Conservation (phyloP, 352 stramenopile species). For the Peronospora belbahrii region DNA sequence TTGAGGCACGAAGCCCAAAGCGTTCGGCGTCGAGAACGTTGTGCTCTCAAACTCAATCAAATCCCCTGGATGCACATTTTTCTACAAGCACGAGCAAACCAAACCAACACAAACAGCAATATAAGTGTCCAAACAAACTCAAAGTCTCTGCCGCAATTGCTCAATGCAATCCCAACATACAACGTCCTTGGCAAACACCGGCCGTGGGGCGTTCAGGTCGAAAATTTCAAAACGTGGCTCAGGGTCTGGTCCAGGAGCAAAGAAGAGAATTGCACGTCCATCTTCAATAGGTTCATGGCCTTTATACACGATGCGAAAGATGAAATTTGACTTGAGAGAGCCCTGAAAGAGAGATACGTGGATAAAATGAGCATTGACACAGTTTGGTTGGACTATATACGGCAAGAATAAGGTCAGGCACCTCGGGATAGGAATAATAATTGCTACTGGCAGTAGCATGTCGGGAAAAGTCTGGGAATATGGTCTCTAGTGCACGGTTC, state of each 20-base stretch:
- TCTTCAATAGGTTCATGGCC: constrained; percentile 29
- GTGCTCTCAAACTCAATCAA: constrained; percentile 61
- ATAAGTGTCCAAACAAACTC: background rate
- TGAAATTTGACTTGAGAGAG: constrained; percentile 35
- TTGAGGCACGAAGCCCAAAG: constrained; percentile 53
- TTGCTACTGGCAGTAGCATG: constrained; percentile 22
- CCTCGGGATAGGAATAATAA: constrained; percentile 65
- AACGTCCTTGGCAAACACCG: constrained; percentile 63
- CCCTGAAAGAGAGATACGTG: constrained; percentile 19
- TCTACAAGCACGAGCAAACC: constrained; percentile 20
- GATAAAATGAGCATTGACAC: constrained; percentile 1
- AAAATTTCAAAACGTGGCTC: constrained; percentile 56
- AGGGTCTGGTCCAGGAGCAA: constrained; percentile 27
- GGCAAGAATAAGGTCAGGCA: constrained; percentile 4
- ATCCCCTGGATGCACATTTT: constrained; percentile 39
- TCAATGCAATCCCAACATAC: constrained; percentile 14
- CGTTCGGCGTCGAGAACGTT: constrained; percentile 46
- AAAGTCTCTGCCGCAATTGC: background rate
- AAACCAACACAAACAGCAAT: constrained; percentile 1
- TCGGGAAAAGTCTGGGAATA: constrained; percentile 52
- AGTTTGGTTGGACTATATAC: background rate
- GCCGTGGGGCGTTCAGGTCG: constrained; percentile 44
- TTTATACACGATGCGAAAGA: constrained; percentile 45
- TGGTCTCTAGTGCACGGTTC: constrained; percentile 63
- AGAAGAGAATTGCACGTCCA: constrained; percentile 58